Evolutionary conservation across 2,329 filamentous ascomycete genomes (phyloP), one percentile per base, ranked within the genome.

Genomic region (Aspergillus fructus): DNA sequence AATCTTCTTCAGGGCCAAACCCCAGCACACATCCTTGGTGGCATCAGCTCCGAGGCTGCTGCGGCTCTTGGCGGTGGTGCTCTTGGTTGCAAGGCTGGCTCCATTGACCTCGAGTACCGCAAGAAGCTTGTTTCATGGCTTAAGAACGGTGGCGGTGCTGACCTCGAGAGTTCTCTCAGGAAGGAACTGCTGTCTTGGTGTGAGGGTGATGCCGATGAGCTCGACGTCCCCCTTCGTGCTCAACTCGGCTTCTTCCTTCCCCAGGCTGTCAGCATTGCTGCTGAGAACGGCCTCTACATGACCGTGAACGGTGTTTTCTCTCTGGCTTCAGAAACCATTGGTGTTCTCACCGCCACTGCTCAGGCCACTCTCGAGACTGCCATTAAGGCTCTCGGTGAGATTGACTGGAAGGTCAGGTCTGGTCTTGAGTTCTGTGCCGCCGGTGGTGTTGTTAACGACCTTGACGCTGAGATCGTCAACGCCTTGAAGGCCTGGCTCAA

Each of bases 21-120:
- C 51, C 61, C 65, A 13, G 56, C 39, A 17, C 54, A 58, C 15
- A 39, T 71, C 49, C 64, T 75, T 53, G 55, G 46, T 59, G 71
- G 69, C 30, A 64, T 75, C 53, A 67, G 61, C 49, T 68, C 70
- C 39, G 59, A 68, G 53, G 73, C 64, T 60, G 73, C 72, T 50
- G 73, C 72, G 27, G 73, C 73, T 51, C 68, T 75, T 17, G 59
- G 69, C 51, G 71, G 69, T 61, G 67, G 70, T 69, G 70, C 68
- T 50, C 56, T 75, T 47, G 73, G 73, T 62, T 69, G 68, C 60
- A 68, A 64, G 56, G 65, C 71, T 42, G 64, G 63, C 47, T 56
- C 54, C 13, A 66, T 75, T 53, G 59, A 71, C 40, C 55, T 59
- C 51, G 39, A 58, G 49, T 70, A 68, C 17, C 71, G 70, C 53